Percentiles rank a stretch among this genome's conserved stretches.
Conservation (phyloP, 192 early-diverging fungal species). For the Coemansia erecta region DNA sequence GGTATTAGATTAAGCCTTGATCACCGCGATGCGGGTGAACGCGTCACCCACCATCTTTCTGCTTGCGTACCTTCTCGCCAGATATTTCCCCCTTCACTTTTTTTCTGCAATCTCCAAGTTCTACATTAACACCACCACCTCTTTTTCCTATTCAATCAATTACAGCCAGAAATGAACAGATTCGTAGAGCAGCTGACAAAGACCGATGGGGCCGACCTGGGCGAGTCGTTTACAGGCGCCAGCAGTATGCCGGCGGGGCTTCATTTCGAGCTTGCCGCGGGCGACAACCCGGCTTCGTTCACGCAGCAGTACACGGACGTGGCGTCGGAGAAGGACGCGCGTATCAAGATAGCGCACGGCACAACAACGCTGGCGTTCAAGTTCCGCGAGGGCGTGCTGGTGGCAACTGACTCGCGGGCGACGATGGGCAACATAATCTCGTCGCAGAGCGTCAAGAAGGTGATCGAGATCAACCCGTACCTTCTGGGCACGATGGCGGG, state of each 20-base stretch:
- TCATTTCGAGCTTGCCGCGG: conserved; percentile 34
- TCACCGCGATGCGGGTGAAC: not conserved
- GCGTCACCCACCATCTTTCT: not conserved
- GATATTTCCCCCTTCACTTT: not conserved
- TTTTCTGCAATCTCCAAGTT: not conserved
- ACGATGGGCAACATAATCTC: conserved; percentile 79
- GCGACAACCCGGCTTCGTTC: conserved; percentile 78
- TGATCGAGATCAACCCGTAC: conserved; percentile 99
- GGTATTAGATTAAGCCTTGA: not conserved
- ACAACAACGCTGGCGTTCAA: conserved; percentile 99
- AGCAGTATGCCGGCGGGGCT: not conserved
- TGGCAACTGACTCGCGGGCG: conserved; percentile 95
- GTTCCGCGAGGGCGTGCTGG: conserved; percentile 90
- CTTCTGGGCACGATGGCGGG: conserved; percentile 99
- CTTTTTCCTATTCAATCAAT: not conserved
- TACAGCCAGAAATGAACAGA: conserved; percentile 26
- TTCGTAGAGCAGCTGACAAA: conserved; percentile 25
- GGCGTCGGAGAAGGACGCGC: conserved; percentile 68
- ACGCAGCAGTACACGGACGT: conserved; percentile 78
- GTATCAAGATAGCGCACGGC: conserved; percentile 92
- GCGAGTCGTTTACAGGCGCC: not conserved
- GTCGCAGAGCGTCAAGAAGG: conserved; percentile 95
- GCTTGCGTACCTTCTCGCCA: not conserved
- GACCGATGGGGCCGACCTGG: not conserved
- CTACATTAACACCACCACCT: not conserved